Evolutionary conservation across 495 filamentous ascomycete species (phyloP).

Genomic region (Penicillium subrubescens): DNA sequence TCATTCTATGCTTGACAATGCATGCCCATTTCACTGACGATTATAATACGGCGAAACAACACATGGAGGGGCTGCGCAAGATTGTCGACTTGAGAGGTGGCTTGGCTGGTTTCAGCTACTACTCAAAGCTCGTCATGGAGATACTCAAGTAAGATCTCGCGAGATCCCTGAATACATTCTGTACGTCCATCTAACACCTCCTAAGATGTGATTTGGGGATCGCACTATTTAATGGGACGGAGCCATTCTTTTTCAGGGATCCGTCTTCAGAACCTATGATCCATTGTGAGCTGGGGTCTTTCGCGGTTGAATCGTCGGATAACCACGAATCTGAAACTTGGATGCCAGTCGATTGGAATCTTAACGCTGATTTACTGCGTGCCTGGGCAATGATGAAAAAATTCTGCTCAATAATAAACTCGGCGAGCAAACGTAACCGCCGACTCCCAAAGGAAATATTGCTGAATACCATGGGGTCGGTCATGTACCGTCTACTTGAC

Average conservation of each 20-base stretch:
- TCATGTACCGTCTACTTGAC: conserved; percentile 45
- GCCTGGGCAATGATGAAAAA: conserved; percentile 35
- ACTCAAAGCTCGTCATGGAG: conserved; percentile 12
- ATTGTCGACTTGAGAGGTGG: conserved; percentile 43
- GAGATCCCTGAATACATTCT: background rate
- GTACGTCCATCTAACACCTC: background rate
- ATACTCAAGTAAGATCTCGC: conserved; percentile 6
- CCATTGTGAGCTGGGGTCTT: conserved; percentile 2
- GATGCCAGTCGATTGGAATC: background rate
- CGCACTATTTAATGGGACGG: conserved; percentile 27
- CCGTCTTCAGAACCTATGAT: conserved; percentile 26
- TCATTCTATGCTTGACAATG: conserved; percentile 30
- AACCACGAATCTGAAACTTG: background rate
- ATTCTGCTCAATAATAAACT: conserved; percentile 42
- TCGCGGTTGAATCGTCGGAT: conserved; percentile 3
- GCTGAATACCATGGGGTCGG: conserved; percentile 39
- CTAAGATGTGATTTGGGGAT: conserved; percentile 35
- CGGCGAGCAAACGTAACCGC: conserved; percentile 20
- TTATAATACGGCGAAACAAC: conserved; percentile 27
- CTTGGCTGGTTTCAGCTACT: conserved; percentile 9
- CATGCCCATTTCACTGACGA: conserved; percentile 33
- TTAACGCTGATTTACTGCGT: conserved; percentile 23
- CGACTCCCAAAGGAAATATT: conserved; percentile 31
- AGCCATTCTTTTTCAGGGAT: conserved; percentile 35
- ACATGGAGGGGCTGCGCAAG: conserved; percentile 36